Evolutionary conservation across 2,329 filamentous ascomycete species (phyloP).

Genomic region (Scolecobasidium constrictum): DNA sequence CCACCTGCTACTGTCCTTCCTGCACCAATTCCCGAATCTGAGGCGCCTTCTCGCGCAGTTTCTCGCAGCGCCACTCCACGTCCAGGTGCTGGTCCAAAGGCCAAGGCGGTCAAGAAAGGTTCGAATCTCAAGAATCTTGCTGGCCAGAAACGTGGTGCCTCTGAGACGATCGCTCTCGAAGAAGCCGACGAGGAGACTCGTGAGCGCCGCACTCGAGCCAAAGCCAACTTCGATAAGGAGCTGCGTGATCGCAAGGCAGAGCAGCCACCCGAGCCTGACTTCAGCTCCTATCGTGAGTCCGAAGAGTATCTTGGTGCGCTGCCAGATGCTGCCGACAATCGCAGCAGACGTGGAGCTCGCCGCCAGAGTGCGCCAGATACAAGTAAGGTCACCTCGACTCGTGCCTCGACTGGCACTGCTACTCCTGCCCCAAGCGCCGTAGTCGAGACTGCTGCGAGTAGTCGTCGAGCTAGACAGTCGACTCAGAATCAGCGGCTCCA

Average conservation of each 20-base stretch:
- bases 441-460: too few species aligned
- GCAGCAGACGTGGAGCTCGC: background rate
- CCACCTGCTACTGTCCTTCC: background rate
- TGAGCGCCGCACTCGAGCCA: slow-evolving; percentile 1
- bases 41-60: background rate
- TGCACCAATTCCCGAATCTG: background rate
- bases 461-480: slow-evolving; percentile 1
- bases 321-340: background rate
- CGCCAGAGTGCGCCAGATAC: background rate
- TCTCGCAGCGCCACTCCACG: background rate
- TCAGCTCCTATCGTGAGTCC: slow-evolving; percentile 1
- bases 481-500: background rate
- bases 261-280: background rate
- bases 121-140: background rate
- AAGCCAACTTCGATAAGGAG: slow-evolving; percentile 1
- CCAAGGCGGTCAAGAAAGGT: background rate
- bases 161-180: background rate
- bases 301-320: background rate
- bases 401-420: background rate
- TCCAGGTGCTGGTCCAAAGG: background rate
- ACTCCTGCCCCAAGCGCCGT: background rate
- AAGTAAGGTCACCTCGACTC: slow-evolving; percentile 1
- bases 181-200: slow-evolving; percentile 4
- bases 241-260: slow-evolving; percentile 1
- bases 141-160: background rate